Conservation (phyloP, 371 early-diverging fungal species). For the Syncephalastrum monosporum region DNA sequence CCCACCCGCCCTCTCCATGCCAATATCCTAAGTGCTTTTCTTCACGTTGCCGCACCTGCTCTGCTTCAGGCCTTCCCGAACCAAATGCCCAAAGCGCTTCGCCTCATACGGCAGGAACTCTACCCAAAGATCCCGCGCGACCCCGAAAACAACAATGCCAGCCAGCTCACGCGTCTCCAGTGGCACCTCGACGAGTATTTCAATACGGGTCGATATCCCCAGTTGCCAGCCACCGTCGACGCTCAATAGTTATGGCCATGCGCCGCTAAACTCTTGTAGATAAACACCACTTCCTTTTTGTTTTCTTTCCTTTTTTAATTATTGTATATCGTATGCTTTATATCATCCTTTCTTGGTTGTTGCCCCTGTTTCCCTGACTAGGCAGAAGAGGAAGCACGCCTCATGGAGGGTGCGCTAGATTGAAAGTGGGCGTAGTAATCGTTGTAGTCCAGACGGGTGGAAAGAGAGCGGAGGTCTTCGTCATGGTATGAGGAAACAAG, state of each 20-base stretch:
- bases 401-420: too few relatives aligned
- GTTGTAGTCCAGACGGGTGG: conserved; percentile 79
- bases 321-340: not conserved
- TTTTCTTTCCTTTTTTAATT: too few relatives aligned
- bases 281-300: too few relatives aligned
- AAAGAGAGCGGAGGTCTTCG: conserved; percentile 67
- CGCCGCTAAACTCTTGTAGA: too few relatives aligned
- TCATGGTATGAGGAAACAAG: conserved; percentile 64
- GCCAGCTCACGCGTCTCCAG: conserved; percentile 10
- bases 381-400: too few relatives aligned
- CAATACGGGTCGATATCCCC: conserved; percentile 8
- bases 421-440: conserved; percentile 47
- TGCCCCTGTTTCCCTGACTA: not conserved
- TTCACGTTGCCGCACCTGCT: conserved; percentile 54
- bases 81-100: conserved; percentile 36
- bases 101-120: conserved; percentile 21
- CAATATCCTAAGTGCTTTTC: conserved; percentile 57
- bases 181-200: conserved; percentile 14
- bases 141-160: conserved; percentile 17
- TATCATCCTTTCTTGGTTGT: not conserved
- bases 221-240: conserved; percentile 5
- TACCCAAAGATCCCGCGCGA: conserved; percentile 20
- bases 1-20: conserved; percentile 75
- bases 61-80: conserved; percentile 32
- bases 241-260: too few relatives aligned